Conservation (phyloP, 148 eudicot species). For the Camellia sinensis region DNA sequence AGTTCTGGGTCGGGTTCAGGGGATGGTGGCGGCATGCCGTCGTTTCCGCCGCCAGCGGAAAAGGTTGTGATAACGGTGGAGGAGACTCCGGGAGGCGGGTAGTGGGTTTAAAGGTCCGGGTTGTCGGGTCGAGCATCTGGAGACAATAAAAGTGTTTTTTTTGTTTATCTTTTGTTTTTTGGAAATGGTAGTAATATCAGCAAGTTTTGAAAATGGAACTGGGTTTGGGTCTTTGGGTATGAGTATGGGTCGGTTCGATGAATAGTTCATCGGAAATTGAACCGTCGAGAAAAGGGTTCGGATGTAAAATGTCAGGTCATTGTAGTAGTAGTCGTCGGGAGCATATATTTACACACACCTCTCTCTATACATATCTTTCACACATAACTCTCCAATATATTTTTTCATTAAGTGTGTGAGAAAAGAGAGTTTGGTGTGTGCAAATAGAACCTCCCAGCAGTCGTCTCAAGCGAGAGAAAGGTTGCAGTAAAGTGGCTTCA, state of each 20-base stretch:
- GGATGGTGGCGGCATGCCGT: not conserved
- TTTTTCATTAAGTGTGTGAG: too few relatives aligned
- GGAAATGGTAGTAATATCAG: too few relatives aligned
- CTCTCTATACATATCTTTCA: too few relatives aligned
- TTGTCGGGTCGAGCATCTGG: not conserved
- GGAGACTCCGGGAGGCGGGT: not conserved
- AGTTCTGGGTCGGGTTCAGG: not conserved
- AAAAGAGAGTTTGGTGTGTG: too few relatives aligned
- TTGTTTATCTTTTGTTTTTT: too few relatives aligned
- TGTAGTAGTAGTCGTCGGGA: not conserved
- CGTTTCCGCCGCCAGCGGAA: not conserved
- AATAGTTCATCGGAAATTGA: not conserved
- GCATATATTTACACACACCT: too few relatives aligned
- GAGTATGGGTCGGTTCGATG: not conserved
- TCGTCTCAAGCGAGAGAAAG: not conserved
- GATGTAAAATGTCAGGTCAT: not conserved
- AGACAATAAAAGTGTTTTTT: not conserved
- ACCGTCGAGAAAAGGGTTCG: not conserved
- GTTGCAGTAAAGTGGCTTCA: too few relatives aligned
- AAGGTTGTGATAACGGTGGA: conserved; percentile 6
- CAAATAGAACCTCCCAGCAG: too few relatives aligned
- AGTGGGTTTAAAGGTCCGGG: not conserved
- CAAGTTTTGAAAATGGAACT: not conserved
- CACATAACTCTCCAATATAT: too few relatives aligned
- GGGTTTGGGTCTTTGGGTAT: too few relatives aligned